Evolutionary conservation across 192 early-diverging fungal genomes (phyloP), one percentile per base, ranked within the genome.

Genomic region (Pilaira anomala): DNA sequence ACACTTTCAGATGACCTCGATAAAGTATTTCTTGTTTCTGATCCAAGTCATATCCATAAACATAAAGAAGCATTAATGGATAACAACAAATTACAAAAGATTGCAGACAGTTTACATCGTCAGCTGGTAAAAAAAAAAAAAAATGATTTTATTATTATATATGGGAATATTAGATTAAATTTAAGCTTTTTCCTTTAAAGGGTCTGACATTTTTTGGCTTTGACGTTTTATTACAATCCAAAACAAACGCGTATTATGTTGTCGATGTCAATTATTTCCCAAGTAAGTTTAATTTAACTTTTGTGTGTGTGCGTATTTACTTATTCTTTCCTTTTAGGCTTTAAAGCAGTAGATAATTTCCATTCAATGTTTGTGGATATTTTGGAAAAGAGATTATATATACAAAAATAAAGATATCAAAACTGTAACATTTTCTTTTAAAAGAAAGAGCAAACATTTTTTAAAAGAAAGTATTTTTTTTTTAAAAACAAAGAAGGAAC

Each of bases 201-300:
- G 68, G 65, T 0, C 56, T 75, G 36, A 75, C 73, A 1, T 75
- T 75, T 52, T 75, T 75, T 66, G 73, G 73, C 5, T 75, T 67
- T 67, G 73, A 75, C 40, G 64, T 75, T 21, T 30, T 75, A 11
- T 41, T 75, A 14, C 48, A 69, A 46, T 54, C 67, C 7, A 50
- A 45, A 2, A 57, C 63, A 12, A 60, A 67, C 25, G 46, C 33
- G 11, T 63, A 69, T 66, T 75, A 56, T 59, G 48, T 75, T 22
- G 67, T 69, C 24, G 73, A 75, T 52, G 67, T 70, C n/a, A 75
- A 75, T 44, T 75, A 75, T 51, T 75, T 75, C 40, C 67, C 73
- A 30, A 70, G 73, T 75, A 58, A 54, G 63, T 68, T 13, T n/a
- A 46, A 5, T 52, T 52, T 52, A 25, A 25, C 25, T 28, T 52